Evolutionary conservation across 2,329 filamentous ascomycete genomes (phyloP), one percentile per base, ranked within the genome.

Genomic region (Talaromyces sp.): DNA sequence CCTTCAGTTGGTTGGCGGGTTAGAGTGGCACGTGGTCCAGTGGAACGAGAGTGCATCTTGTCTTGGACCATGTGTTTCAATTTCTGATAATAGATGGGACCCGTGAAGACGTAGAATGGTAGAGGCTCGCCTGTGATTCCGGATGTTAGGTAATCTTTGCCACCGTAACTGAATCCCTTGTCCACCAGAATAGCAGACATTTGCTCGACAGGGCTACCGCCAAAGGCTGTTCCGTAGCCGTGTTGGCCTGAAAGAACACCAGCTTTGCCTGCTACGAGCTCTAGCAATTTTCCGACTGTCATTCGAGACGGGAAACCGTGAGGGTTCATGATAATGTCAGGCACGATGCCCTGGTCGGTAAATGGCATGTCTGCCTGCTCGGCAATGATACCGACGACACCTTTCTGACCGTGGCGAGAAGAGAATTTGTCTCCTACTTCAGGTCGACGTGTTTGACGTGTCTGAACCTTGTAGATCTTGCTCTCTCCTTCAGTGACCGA

Each of bases 41-140:
- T 89, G 2, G 94, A 89, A 67, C 95, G 92, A 37, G 92, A 94
- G 80, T 99, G 95, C 95, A 99, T 98, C 82, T 99, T 99, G 77
- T 99, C 95, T 78, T 98, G 93, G 3, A 99, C 95, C 95, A 99
- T 99, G 84, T 99, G 95, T 85, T 99, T 99, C 69, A 99, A 87
- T 70, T 97, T 96, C 82, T 99, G 95, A 82, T 99, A 99, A 83
- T 97, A 99, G 79, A 99, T 99, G 11, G 95, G 95, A 0, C 95
- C 95, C 76, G 96, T 97, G 84, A 98, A 99, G 74, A 99, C 93
- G 79, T 98, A 98, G 13, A 93, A 93, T 68, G 96, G 93, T 6
- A 98, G 84, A 0, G 91, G 88, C 79, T 99, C 95, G 72, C 95
- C 96, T 0, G 95, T 98, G 75, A 97, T 94, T 41, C 95, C 95